Conservation (phyloP, 495 filamentous ascomycete species). For the Talaromyces nanjingensis region DNA sequence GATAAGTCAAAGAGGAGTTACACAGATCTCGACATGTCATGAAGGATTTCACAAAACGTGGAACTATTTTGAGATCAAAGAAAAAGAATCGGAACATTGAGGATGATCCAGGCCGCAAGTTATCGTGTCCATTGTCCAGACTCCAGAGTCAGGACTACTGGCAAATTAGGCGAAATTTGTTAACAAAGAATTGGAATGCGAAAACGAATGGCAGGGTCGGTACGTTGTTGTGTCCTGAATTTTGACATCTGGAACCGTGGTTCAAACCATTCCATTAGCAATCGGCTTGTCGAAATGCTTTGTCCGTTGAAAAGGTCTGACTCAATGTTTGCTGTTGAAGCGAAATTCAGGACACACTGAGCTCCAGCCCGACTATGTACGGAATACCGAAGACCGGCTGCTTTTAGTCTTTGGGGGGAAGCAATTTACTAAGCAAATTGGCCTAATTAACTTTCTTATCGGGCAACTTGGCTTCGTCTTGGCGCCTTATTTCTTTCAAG, state of each 20-base stretch:
- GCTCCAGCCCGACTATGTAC: not conserved
- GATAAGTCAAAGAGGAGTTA: not conserved
- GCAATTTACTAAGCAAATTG: not conserved
- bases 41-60: not conserved
- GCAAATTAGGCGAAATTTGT: not conserved
- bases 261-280: not conserved
- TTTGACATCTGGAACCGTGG: not conserved
- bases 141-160: not conserved
- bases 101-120: not conserved
- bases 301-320: not conserved
- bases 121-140: not conserved
- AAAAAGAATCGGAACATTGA: not conserved
- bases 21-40: not conserved
- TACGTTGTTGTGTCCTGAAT: not conserved
- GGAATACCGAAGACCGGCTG: not conserved
- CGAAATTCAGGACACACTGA: not conserved
- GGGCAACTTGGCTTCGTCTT: not conserved
- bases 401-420: not conserved
- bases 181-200: not conserved
- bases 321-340: not conserved
- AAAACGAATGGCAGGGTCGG: not conserved
- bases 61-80: not conserved
- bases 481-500: not conserved
- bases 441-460: not conserved
- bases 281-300: not conserved